Conservation (phyloP, 2,329 filamentous ascomycete species). For the Fusarium brevicatenulatum region DNA sequence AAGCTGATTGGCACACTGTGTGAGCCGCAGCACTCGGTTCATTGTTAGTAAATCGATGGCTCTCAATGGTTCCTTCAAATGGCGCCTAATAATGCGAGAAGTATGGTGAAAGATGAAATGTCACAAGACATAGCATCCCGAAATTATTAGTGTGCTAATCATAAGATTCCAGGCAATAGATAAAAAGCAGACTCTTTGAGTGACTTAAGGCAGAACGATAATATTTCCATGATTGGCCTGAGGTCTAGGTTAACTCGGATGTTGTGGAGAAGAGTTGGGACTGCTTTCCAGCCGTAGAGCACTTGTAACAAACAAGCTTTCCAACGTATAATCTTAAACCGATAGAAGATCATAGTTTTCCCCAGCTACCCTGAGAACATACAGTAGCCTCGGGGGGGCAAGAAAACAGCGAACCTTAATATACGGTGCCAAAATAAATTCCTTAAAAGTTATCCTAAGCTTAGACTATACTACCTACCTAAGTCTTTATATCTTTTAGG, state of each 20-base stretch:
- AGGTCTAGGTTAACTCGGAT: not conserved
- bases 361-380: rapidly evolving
- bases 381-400: too few relatives aligned
- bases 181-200: not conserved
- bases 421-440: too few relatives aligned
- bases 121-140: too few relatives aligned
- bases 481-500: too few relatives aligned
- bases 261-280: not conserved
- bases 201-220: not conserved
- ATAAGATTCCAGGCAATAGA: too few relatives aligned
- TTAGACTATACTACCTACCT: too few relatives aligned
- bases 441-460: too few relatives aligned
- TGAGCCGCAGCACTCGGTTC: not conserved
- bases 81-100: not conserved
- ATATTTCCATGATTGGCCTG: not conserved
- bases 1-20: conserved; percentile 9
- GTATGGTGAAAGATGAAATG: too few relatives aligned
- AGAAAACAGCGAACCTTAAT: too few relatives aligned
- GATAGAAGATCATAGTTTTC: not conserved
- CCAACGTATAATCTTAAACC: not conserved
- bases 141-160: too few relatives aligned
- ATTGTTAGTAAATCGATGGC: not conserved
- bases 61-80: not conserved
- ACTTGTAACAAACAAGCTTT: not conserved
- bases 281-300: not conserved